A percentile compares a stretch with the other conserved stretches of the same genome.
phyloP scores from a whole-genome alignment of 768 basidiomycete genomes.

The Trametes elegans region DNA sequence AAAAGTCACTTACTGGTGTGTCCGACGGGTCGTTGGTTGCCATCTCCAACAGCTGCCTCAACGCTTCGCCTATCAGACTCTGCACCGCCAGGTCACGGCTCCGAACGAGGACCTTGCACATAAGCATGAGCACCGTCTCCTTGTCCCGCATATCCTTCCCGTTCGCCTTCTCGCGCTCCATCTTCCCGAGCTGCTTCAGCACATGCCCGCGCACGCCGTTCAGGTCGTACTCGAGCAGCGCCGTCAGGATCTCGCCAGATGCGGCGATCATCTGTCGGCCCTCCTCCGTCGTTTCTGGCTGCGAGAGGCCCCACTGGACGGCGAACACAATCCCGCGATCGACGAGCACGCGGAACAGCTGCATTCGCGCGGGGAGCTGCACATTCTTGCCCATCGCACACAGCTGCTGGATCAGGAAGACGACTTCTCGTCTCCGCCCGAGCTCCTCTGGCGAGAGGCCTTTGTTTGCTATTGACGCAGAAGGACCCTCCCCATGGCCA shows the following conservation, averaged over 20 bases:
- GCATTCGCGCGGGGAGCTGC: slow-evolving; percentile 81
- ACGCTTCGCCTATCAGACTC: slow-evolving; percentile 85
- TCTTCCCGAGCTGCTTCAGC: slow-evolving; percentile 74
- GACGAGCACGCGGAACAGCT: slow-evolving; percentile 82
- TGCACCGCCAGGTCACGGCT: slow-evolving; percentile 86
- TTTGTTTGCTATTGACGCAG: not conserved
- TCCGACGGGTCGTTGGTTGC: slow-evolving; percentile 36
- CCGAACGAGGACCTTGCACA: slow-evolving; percentile 73
- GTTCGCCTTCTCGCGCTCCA: slow-evolving; percentile 60
- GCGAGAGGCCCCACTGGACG: slow-evolving; percentile 89
- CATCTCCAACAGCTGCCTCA: slow-evolving; percentile 81
- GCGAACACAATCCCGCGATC: slow-evolving; percentile 87
- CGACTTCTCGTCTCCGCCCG: slow-evolving; percentile 66
- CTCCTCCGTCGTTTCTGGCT: slow-evolving; percentile 52
- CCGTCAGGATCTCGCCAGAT: slow-evolving; percentile 81
- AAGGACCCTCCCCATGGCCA: slow-evolving; percentile 24
- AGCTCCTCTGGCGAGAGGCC: slow-evolving; percentile 39
- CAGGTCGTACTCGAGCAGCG: slow-evolving; percentile 88
- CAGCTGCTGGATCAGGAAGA: slow-evolving; percentile 87
- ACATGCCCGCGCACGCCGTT: slow-evolving; percentile 83
- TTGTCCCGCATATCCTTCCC: slow-evolving; percentile 62
- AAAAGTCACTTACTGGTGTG: slow-evolving; percentile 19
- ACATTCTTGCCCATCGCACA: slow-evolving; percentile 97
- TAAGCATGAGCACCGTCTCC: slow-evolving; percentile 71
- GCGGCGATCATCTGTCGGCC: slow-evolving; percentile 68